Evolutionary conservation across 345 rosid species (phyloP).

Genomic region (Camelina neglecta): DNA sequence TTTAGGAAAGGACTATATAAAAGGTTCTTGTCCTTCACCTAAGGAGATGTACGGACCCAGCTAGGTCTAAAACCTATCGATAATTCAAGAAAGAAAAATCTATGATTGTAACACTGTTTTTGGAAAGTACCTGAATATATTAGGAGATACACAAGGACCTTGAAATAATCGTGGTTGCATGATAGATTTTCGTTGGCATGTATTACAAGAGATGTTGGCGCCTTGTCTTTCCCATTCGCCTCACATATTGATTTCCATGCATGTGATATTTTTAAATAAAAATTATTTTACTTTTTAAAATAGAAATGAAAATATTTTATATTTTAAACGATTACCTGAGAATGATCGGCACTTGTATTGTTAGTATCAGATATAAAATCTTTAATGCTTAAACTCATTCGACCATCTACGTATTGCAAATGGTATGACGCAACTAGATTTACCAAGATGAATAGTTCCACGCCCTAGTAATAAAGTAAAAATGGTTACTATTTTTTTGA

Average conservation of each 20-base stretch:
- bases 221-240: neutral
- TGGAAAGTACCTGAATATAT: constrained; percentile 18
- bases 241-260: constrained; percentile 24
- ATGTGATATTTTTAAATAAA: neutral
- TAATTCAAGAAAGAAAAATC: no score
- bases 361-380: constrained; percentile 20
- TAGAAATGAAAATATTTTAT: neutral
- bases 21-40: no score
- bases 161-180: constrained; percentile 4
- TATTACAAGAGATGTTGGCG: constrained; percentile 10
- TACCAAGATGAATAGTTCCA: constrained; percentile 4
- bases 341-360: constrained; percentile 2
- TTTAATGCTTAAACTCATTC: constrained; percentile 12
- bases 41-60: no score
- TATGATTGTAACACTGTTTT: neutral
- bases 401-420: constrained; percentile 16
- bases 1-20: no score
- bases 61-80: no score
- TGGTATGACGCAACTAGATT: neutral
- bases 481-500: neutral
- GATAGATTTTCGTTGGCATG: neutral
- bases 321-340: constrained; percentile 24
- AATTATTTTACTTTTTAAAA: neutral
- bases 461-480: neutral
- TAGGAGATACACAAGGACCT: constrained; percentile 29